These are phyloP conservation scores for Aspergillus fumigatiaffinis DNA, from an alignment of 2,329 filamentous ascomycete genomes.

Conservation along the genomic window DNA sequence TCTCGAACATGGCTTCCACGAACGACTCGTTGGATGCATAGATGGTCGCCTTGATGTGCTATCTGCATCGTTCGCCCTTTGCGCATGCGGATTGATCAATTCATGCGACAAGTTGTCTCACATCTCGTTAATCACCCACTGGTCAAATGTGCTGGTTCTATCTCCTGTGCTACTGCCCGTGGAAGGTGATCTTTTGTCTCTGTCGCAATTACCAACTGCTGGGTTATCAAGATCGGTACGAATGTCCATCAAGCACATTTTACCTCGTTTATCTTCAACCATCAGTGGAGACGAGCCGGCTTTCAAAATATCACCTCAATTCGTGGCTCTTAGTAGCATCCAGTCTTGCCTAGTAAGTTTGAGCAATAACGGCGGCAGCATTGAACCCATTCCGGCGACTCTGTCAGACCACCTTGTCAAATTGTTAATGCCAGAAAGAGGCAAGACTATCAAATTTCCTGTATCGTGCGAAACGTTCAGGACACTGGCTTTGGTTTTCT, in stretches of 20 bases:
- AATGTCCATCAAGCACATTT: conserved; percentile 24
- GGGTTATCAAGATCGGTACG: conserved; percentile 31
- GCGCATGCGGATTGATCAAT: conserved; percentile 30
- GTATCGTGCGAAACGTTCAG: conserved; percentile 16
- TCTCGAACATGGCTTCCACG: conserved; percentile 67
- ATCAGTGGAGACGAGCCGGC: conserved; percentile 19
- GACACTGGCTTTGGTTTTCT: conserved; percentile 27
- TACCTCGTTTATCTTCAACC: conserved; percentile 20
- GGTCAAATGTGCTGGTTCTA: conserved; percentile 29
- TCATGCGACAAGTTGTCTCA: conserved; percentile 25
- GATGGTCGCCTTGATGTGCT: conserved; percentile 54
- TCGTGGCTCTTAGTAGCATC: conserved; percentile 32
- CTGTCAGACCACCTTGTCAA: conserved; percentile 28
- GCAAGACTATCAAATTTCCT: neutral
- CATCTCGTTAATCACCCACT: conserved; percentile 26
- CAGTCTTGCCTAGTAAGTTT: conserved; percentile 28
- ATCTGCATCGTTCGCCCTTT: conserved; percentile 28
- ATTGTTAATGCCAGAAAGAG: conserved; percentile 21
- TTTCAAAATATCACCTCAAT: conserved; percentile 26
- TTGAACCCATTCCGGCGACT: conserved; percentile 22
- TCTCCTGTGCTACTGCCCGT: conserved; percentile 23
- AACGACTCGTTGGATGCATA: conserved; percentile 62
- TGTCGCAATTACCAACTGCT: conserved; percentile 18
- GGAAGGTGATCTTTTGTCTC: conserved; percentile 25
- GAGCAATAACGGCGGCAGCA: conserved; percentile 27